phyloP scores from a whole-genome alignment of 139 green algal genomes.

The Chlamydomonas schloesseri region DNA sequence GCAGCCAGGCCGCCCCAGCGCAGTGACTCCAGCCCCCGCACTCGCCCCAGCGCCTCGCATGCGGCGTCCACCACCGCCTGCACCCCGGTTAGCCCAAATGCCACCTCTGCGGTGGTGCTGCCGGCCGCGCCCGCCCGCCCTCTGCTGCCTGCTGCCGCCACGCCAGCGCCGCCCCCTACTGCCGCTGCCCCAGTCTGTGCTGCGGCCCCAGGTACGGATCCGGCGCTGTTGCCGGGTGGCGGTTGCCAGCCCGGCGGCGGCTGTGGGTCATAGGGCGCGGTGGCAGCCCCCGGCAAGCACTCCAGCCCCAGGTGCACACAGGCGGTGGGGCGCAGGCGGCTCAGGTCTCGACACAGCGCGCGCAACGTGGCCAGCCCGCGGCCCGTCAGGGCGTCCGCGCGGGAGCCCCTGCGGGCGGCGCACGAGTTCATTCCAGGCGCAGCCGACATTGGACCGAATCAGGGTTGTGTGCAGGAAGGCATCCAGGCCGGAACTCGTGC shows the following conservation, averaged over 20 bases:
- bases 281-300: neutral
- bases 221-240: neutral
- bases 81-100: neutral
- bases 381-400: neutral
- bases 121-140: too few relatives aligned
- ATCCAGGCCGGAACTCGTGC: too few relatives aligned
- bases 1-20: conserved; percentile 11
- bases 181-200: too few relatives aligned
- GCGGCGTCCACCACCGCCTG: conserved; percentile 4
- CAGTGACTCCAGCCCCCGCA: neutral
- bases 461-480: too few relatives aligned
- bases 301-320: conserved; percentile 11
- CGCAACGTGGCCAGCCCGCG: neutral
- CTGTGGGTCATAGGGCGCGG: neutral
- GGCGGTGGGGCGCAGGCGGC: neutral
- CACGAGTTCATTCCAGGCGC: too few relatives aligned
- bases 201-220: too few relatives aligned
- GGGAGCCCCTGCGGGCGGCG: conserved; percentile 8
- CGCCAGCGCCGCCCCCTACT: neutral
- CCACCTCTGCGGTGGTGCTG: neutral
- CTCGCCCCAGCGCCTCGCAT: neutral
- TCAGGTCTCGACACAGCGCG: neutral
- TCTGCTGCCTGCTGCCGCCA: neutral
- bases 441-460: too few relatives aligned
- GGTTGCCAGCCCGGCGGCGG: too few relatives aligned